Percentiles rank a stretch among this genome's conserved stretches.
phyloP scores from a whole-genome alignment of 345 rosid species.

The Eucalyptus microcorys region DNA sequence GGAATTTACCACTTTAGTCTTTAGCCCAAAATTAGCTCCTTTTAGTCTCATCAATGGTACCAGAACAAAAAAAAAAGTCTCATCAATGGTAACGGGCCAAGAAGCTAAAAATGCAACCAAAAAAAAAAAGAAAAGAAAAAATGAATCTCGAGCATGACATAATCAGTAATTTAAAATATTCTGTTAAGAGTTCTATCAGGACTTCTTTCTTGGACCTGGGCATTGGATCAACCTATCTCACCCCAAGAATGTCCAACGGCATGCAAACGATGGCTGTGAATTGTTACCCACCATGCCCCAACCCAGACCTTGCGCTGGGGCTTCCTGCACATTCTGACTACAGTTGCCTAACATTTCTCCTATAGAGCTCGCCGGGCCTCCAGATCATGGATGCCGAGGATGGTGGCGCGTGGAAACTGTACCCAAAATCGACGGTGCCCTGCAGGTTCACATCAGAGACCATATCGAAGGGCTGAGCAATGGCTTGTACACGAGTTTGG shows the following conservation, averaged over 20 bases:
- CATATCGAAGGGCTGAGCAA: slow-evolving; percentile 58
- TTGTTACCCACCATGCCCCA: slow-evolving; percentile 48
- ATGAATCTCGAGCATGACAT: background rate
- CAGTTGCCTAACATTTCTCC: slow-evolving; percentile 33
- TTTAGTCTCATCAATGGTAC: background rate
- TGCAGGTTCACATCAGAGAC: slow-evolving; percentile 49
- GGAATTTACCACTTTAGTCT: background rate
- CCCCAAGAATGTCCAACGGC: slow-evolving; percentile 21
- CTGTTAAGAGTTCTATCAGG: background rate
- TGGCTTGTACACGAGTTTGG: slow-evolving; percentile 38
- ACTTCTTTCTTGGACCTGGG: slow-evolving; percentile 5
- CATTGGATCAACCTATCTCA: slow-evolving; percentile 20
- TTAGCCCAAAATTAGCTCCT: background rate
- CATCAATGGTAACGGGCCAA: background rate
- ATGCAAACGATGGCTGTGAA: slow-evolving; percentile 42
- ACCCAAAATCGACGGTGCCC: slow-evolving; percentile 25
- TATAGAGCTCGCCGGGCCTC: slow-evolving; percentile 35
- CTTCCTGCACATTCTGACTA: slow-evolving; percentile 59
- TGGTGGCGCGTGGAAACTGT: slow-evolving; percentile 18
- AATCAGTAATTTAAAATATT: background rate
- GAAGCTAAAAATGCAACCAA: background rate
- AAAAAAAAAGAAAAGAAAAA: background rate
- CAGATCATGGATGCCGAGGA: slow-evolving; percentile 20
- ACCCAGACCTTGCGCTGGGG: slow-evolving; percentile 24
- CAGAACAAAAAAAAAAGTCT: background rate